Conservation (phyloP, 2,329 filamentous ascomycete species). For the Tolypocladium album region DNA sequence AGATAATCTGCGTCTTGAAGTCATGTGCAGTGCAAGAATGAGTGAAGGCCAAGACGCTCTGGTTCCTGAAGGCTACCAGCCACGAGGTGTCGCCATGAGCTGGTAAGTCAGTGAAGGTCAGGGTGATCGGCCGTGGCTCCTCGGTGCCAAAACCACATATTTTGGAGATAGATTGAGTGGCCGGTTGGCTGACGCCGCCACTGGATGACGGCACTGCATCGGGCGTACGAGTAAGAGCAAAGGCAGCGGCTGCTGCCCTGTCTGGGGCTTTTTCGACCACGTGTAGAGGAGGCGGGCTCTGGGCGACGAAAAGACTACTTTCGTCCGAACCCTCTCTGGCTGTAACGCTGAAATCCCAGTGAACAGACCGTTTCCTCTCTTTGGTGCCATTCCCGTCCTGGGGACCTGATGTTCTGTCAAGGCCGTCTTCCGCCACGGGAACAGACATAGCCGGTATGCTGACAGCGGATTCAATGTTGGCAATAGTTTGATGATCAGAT, state of each 20-base stretch:
- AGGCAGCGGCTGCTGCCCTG: neutral
- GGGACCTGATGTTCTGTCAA: neutral
- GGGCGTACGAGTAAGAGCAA: no score
- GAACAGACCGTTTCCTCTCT: neutral
- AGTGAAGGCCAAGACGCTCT: slow-evolving; percentile 18
- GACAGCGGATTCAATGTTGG: neutral
- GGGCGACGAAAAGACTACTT: neutral
- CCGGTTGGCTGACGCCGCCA: neutral
- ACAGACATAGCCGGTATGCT: neutral
- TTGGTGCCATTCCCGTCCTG: neutral
- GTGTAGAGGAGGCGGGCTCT: neutral
- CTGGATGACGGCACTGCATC: neutral
- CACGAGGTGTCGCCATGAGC: slow-evolving; percentile 10
- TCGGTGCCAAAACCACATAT: slow-evolving; percentile 6
- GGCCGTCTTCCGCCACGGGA: no score
- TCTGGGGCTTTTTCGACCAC: neutral
- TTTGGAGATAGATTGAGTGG: slow-evolving; percentile 1
- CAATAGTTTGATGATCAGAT: neutral
- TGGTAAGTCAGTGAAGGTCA: slow-evolving; percentile 7
- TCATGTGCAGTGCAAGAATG: slow-evolving; percentile 23
- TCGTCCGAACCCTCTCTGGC: neutral
- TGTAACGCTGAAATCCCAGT: neutral
- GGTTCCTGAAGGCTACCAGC: slow-evolving; percentile 12
- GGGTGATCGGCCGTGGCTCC: neutral
- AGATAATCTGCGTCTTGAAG: slow-evolving; percentile 10